Percentiles rank a stretch among this genome's conserved stretches.
phyloP scores from a whole-genome alignment of 164 flowering plant genomes.

The Sedum album region DNA sequence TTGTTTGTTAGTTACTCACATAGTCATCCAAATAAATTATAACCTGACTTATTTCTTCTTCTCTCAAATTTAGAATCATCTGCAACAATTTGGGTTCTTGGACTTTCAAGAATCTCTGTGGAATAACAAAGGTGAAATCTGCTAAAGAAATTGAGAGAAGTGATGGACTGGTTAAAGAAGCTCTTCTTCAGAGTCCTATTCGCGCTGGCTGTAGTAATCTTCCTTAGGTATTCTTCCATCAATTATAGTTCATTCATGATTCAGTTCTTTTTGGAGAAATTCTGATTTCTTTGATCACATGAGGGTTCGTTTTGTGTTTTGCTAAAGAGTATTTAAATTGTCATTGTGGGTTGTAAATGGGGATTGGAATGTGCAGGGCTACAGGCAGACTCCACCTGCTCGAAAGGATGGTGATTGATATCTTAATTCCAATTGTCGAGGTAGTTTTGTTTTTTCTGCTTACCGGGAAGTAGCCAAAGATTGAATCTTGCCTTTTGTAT shows the following conservation, averaged over 20 bases:
- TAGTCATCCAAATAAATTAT: too few relatives aligned
- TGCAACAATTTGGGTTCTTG: too few relatives aligned
- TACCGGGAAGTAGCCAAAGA: neutral
- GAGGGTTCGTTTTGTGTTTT: too few relatives aligned
- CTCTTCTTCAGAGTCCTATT: neutral
- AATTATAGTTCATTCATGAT: neutral
- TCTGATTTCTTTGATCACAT: too few relatives aligned
- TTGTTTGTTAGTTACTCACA: too few relatives aligned
- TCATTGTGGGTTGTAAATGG: neutral
- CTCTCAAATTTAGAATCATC: too few relatives aligned
- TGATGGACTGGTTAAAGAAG: neutral
- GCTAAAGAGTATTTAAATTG: neutral
- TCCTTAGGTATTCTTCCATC: neutral
- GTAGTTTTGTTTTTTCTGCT: neutral
- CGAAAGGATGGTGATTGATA: neutral
- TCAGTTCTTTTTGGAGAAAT: neutral
- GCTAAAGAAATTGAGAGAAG: too few relatives aligned
- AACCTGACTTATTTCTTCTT: too few relatives aligned
- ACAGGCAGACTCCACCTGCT: neutral
- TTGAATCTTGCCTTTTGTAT: neutral
- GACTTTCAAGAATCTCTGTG: too few relatives aligned
- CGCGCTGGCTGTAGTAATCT: neutral
- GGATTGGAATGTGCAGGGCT: neutral
- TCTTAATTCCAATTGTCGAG: neutral
- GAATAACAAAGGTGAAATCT: too few relatives aligned